Percentiles rank a stretch among this genome's conserved stretches.
Evolutionary conservation across 768 basidiomycete species (phyloP).

Genomic region (Leucosporidium creatinivorum): DNA sequence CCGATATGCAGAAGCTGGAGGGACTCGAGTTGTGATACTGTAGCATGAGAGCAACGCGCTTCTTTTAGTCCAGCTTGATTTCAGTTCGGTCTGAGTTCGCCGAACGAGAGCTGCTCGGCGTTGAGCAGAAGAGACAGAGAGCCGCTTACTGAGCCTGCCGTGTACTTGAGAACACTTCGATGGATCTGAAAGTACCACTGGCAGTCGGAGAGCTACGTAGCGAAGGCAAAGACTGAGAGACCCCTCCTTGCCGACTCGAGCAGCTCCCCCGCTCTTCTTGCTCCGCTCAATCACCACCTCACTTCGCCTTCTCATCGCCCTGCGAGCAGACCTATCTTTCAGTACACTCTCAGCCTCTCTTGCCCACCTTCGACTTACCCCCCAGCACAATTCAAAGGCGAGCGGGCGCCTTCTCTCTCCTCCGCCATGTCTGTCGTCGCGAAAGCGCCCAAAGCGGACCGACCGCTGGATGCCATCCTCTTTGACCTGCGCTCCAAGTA

Average conservation of each 20-base stretch:
- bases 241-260: not conserved
- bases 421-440: not conserved
- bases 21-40: too few species aligned
- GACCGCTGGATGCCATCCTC: conserved; percentile 28
- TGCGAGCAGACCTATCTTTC: not conserved
- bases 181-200: too few species aligned
- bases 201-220: too few species aligned
- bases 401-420: not conserved
- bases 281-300: not conserved
- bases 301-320: not conserved
- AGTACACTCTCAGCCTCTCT: not conserved
- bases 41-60: too few species aligned
- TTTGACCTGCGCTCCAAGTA: conserved; percentile 18
- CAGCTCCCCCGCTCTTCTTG: not conserved
- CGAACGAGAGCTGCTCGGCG: too few species aligned
- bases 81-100: too few species aligned
- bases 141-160: too few species aligned
- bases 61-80: too few species aligned
- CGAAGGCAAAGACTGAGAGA: not conserved
- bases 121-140: too few species aligned
- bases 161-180: too few species aligned
- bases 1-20: too few species aligned
- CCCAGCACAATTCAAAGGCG: not conserved
- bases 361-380: too few species aligned
- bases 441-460: not conserved